Percentiles rank a stretch among this genome's conserved stretches.
phyloP scores from a whole-genome alignment of 441 rosid species.

The Syzygium syzygioides region DNA sequence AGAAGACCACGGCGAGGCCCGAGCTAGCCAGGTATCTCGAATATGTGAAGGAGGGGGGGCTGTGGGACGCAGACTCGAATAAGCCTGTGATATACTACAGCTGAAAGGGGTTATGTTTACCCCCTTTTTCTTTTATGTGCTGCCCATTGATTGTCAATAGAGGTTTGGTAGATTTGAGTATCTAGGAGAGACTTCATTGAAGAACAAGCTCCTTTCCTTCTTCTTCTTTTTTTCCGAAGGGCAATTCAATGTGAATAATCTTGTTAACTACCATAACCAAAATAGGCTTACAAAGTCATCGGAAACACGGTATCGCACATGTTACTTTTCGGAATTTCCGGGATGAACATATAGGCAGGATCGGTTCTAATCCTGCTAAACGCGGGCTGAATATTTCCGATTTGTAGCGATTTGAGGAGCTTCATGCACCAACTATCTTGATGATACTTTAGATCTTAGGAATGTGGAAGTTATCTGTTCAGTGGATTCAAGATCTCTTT shows the following conservation, averaged over 20 bases:
- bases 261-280: not conserved
- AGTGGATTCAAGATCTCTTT: not conserved
- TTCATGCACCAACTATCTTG: not conserved
- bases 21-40: constrained; percentile 65
- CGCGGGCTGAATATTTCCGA: not conserved
- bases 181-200: not conserved
- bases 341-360: not conserved
- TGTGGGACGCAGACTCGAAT: constrained; percentile 44
- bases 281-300: not conserved
- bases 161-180: constrained; percentile 17
- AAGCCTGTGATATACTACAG: constrained; percentile 36
- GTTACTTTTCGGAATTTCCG: not conserved
- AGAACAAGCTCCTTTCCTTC: not conserved
- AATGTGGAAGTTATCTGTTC: not conserved
- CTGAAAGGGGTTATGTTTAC: not conserved
- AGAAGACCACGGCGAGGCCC: constrained; percentile 60
- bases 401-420: not conserved
- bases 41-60: constrained; percentile 69
- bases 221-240: not conserved
- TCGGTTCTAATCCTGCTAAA: not conserved
- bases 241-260: not conserved
- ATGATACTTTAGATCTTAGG: not conserved
- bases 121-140: constrained; percentile 12
- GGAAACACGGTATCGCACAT: not conserved
- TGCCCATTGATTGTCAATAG: constrained; percentile 21